phyloP scores from a whole-genome alignment of 2,329 filamentous ascomycete genomes.

The Plenodomus lindquistii region DNA sequence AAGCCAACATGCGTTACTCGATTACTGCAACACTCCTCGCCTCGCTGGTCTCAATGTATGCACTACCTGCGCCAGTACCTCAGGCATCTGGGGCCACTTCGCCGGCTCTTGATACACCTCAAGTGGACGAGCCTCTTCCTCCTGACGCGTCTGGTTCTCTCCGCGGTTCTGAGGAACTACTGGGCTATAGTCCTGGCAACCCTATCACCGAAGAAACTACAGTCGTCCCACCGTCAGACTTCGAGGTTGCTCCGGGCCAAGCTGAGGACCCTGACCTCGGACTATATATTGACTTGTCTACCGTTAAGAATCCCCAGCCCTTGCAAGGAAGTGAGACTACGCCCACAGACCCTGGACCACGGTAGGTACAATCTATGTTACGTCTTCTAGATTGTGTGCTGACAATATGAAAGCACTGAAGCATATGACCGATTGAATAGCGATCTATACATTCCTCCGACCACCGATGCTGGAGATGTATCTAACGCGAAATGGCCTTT shows the following conservation, averaged over 20 bases:
- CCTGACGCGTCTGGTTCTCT: conserved; percentile 42
- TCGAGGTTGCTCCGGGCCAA: conserved; percentile 44
- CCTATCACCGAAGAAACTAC: conserved; percentile 37
- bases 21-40: neutral
- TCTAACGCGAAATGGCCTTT: conserved; percentile 50
- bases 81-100: conserved; percentile 4
- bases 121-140: conserved; percentile 20
- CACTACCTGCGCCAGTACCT: conserved; percentile 9
- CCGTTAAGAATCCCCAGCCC: conserved; percentile 47
- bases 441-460: conserved; percentile 45
- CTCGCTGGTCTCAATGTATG: conserved; percentile 4
- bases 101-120: conserved; percentile 11
- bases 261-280: conserved; percentile 43
- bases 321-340: conserved; percentile 43
- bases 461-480: conserved; percentile 46
- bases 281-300: conserved; percentile 44
- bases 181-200: conserved; percentile 40
- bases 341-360: conserved; percentile 46
- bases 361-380: conserved; percentile 12
- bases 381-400: neutral
- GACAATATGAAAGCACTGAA: neutral
- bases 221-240: conserved; percentile 40
- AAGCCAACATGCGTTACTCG: no score
- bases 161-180: conserved; percentile 36
- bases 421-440: conserved; percentile 46